These are phyloP conservation scores for Crithidia sp. DNA, from an alignment of 208 protist genomes.

Conservation along the genomic window DNA sequence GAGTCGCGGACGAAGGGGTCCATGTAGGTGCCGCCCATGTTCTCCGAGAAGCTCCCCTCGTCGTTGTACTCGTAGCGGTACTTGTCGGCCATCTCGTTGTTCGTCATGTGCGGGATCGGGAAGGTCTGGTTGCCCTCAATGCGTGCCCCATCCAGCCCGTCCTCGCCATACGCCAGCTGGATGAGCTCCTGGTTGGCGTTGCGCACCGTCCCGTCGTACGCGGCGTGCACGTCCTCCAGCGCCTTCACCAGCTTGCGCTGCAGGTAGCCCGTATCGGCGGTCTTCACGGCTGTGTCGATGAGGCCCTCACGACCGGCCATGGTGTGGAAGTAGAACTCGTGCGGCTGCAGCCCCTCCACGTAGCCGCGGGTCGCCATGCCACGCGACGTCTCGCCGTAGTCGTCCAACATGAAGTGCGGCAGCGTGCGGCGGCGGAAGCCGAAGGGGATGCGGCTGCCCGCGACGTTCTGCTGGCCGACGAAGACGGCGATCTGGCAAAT, in stretches of 20 bases:
- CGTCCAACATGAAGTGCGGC: conserved; percentile 99
- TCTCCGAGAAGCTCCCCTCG: conserved; percentile 71
- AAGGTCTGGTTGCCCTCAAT: conserved; percentile 93
- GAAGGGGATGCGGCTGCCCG: conserved; percentile 98
- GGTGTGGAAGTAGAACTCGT: conserved; percentile 99
- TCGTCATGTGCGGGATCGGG: conserved; percentile 58
- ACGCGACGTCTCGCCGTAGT: conserved; percentile 96
- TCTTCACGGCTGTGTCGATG: conserved; percentile 99
- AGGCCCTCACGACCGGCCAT: conserved; percentile 99
- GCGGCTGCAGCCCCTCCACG: conserved; percentile 97
- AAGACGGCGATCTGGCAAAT: conserved; percentile 99
- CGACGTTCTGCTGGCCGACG: conserved; percentile 99
- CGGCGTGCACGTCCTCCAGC: conserved; percentile 98
- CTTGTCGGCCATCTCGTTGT: conserved; percentile 69
- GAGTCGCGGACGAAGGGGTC: conserved; percentile 86
- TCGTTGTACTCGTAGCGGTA: conserved; percentile 86
- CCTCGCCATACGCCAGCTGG: conserved; percentile 99
- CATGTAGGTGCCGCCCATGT: conserved; percentile 87
- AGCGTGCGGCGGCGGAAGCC: conserved; percentile 97
- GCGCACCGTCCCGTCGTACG: conserved; percentile 98
- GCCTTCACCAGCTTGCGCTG: conserved; percentile 97
- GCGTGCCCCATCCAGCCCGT: conserved; percentile 96
- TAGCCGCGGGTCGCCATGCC: conserved; percentile 99
- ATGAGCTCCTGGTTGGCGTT: conserved; percentile 96
- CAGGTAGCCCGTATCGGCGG: conserved; percentile 97